phyloP scores from a whole-genome alignment of 2,329 filamentous ascomycete species.

The Arachnopeziza araneosa region DNA sequence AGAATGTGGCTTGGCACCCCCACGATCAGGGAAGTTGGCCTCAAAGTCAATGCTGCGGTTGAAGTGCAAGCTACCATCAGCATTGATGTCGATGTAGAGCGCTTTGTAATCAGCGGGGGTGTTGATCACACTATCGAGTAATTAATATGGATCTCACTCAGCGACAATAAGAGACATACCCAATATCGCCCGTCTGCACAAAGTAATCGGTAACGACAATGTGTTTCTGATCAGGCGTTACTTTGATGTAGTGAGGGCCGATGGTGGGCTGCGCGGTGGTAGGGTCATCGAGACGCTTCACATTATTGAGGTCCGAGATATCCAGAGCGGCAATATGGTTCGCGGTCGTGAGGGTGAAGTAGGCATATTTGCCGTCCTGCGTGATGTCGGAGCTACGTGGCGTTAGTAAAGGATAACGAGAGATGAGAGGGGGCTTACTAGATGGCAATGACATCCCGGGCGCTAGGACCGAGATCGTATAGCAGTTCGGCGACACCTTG shows the following conservation, averaged over 20 bases:
- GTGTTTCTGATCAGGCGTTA: slow-evolving; percentile 59
- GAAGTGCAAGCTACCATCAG: slow-evolving; percentile 51
- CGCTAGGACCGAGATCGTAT: slow-evolving; percentile 51
- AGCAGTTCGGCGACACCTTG: slow-evolving; percentile 53
- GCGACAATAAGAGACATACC: slow-evolving; percentile 42
- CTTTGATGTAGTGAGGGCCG: slow-evolving; percentile 59
- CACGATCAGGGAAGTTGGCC: slow-evolving; percentile 47
- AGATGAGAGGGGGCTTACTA: slow-evolving; percentile 34
- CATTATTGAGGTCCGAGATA: slow-evolving; percentile 53
- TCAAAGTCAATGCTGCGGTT: slow-evolving; percentile 55
- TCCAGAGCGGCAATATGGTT: slow-evolving; percentile 59
- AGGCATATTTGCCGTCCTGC: slow-evolving; percentile 51
- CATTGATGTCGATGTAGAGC: slow-evolving; percentile 53
- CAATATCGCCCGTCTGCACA: slow-evolving; percentile 56
- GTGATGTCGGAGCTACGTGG: slow-evolving; percentile 46
- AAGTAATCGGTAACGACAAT: slow-evolving; percentile 62
- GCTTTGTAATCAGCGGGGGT: slow-evolving; percentile 58
- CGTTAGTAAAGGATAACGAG: not conserved
- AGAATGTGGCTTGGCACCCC: slow-evolving; percentile 33
- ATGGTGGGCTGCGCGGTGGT: slow-evolving; percentile 52
- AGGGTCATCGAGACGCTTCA: slow-evolving; percentile 56
- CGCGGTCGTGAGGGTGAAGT: slow-evolving; percentile 54
- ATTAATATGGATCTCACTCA: slow-evolving; percentile 34
- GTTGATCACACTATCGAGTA: slow-evolving; percentile 22
- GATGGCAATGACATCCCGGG: slow-evolving; percentile 51